Base-by-base conservation (phyloP, 2,329 filamentous ascomycete genomes). In the Rhynchosporium agropyri region DNA sequence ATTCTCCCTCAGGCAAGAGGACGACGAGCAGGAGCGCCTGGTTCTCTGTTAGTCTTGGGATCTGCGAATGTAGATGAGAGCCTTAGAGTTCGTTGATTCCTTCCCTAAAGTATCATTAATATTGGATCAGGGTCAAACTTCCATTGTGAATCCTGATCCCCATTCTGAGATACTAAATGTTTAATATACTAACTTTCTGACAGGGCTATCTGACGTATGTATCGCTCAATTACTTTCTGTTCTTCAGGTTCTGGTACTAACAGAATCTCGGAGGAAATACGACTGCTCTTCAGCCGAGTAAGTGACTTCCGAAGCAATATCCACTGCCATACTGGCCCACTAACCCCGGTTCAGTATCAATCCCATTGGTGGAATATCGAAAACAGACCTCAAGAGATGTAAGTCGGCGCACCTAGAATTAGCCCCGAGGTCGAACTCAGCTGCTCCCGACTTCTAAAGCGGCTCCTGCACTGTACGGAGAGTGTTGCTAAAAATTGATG, bases 31-130 rank as follows among this genome's bases (percentile, higher is more conserved):
- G 60, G 40, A 28, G 60, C 46, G 33, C 42, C 59, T 46, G 84
- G 84, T 3, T 83, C 83, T 15, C 77, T 91, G 0, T 78, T 92
- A 3, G 87, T 92, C 0, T 79, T 92, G 0, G 89, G 87, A 15
- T 84, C 80, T 26, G 86, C 85, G 1, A 91, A 91, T 69, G 88
- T 90, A 3, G 87, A 84, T 68, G 83, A 84, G 65, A 72, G 63
- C 46, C 75, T 84, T 31, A 77, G 81, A 33, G 33, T 20, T 20
- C 20, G 20, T 20, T 20, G 1, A 20, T 20, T 20, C 20, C 20
- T 20, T 20, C 20, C 20, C 20, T 20, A 20, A 20, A 20, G 20
- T 20, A 20, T 20, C 20, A 20, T 20, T 20, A 20, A 20, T 20
- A 20, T 20, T 20, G 20, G 20, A 20, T 20, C 20, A 20, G 20